phyloP scores from a whole-genome alignment of 2,329 filamentous ascomycete genomes.

The Aspergillus cejpii region DNA sequence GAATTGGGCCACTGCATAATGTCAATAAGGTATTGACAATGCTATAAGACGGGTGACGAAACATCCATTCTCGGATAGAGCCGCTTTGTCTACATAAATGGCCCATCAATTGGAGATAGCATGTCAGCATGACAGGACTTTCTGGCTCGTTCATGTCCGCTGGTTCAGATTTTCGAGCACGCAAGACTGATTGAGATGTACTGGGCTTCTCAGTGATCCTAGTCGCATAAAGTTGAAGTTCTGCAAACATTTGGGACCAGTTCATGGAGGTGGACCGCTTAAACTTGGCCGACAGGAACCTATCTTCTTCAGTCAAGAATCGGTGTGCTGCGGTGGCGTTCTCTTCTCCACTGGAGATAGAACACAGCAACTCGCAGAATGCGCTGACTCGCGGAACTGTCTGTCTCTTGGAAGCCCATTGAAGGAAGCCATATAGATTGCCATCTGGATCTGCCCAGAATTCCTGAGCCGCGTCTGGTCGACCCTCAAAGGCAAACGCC shows the following conservation, averaged over 20 bases:
- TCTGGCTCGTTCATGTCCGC: constrained; percentile 82
- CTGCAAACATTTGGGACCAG: constrained; percentile 87
- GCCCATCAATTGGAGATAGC: constrained; percentile 80
- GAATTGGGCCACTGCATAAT: constrained; percentile 69
- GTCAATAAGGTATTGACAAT: constrained; percentile 69
- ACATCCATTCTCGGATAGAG: constrained; percentile 64
- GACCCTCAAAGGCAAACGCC: constrained; percentile 80
- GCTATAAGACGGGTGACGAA: constrained; percentile 60
- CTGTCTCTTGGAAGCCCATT: constrained; percentile 92
- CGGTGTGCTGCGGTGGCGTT: constrained; percentile 80
- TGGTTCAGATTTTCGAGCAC: constrained; percentile 54
- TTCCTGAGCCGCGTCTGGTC: constrained; percentile 72
- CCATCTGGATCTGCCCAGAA: constrained; percentile 93
- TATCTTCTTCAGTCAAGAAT: constrained; percentile 81
- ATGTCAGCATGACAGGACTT: constrained; percentile 92
- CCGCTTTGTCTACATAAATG: constrained; percentile 72
- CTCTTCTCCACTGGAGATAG: constrained; percentile 73
- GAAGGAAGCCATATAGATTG: constrained; percentile 87
- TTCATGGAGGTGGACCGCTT: constrained; percentile 77
- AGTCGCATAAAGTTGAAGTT: constrained; percentile 75
- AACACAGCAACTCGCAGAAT: constrained; percentile 92
- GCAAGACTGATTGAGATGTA: constrained; percentile 50
- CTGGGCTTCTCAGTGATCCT: constrained; percentile 68
- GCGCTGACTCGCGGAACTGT: constrained; percentile 94
- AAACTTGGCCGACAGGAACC: constrained; percentile 67